Percentiles rank a stretch among this genome's conserved stretches.
phyloP scores from a whole-genome alignment of 2,329 filamentous ascomycete genomes.

The Diaporthe sp. region DNA sequence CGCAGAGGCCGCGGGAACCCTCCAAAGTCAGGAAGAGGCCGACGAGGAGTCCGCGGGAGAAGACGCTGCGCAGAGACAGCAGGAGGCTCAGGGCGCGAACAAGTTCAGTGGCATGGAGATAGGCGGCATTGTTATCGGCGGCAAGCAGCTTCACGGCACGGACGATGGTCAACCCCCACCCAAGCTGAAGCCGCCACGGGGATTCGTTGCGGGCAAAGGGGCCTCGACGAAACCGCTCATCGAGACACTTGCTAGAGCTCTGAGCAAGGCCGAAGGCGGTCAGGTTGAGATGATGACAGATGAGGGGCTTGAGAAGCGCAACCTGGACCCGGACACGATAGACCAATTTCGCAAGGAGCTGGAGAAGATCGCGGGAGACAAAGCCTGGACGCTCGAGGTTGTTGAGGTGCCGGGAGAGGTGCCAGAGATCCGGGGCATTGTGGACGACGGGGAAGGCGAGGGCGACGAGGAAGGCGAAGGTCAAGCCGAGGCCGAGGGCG shows the following conservation, averaged over 20 bases:
- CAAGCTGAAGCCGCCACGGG: conserved; percentile 59
- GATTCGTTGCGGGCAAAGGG: conserved; percentile 49
- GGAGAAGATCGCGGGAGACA: conserved; percentile 75
- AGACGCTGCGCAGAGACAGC: conserved; percentile 22
- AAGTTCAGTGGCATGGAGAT: conserved; percentile 54
- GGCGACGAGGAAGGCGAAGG: conserved; percentile 42
- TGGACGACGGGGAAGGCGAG: conserved; percentile 69
- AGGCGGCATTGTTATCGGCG: conserved; percentile 67
- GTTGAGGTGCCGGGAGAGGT: conserved; percentile 74
- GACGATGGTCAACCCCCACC: conserved; percentile 61
- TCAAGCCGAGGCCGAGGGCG: conserved; percentile 40
- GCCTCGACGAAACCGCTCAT: conserved; percentile 48
- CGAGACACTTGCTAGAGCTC: conserved; percentile 60
- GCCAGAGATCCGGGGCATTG: conserved; percentile 77
- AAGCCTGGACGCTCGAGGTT: conserved; percentile 85
- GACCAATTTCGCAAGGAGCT: conserved; percentile 78
- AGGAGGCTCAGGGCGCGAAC: conserved; percentile 35
- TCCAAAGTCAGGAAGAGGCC: conserved; percentile 41
- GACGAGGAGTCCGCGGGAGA: conserved; percentile 33
- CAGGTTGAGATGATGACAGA: conserved; percentile 71
- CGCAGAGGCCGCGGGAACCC: conserved; percentile 48
- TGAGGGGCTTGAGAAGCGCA: conserved; percentile 76
- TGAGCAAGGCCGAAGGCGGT: conserved; percentile 69
- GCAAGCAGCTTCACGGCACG: conserved; percentile 60
- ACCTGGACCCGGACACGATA: conserved; percentile 75